A percentile compares a stretch with the other conserved stretches of the same genome.
Evolutionary conservation across 176 grass and related monocot genomes (phyloP).

Genomic region (Oryza longistaminata): DNA sequence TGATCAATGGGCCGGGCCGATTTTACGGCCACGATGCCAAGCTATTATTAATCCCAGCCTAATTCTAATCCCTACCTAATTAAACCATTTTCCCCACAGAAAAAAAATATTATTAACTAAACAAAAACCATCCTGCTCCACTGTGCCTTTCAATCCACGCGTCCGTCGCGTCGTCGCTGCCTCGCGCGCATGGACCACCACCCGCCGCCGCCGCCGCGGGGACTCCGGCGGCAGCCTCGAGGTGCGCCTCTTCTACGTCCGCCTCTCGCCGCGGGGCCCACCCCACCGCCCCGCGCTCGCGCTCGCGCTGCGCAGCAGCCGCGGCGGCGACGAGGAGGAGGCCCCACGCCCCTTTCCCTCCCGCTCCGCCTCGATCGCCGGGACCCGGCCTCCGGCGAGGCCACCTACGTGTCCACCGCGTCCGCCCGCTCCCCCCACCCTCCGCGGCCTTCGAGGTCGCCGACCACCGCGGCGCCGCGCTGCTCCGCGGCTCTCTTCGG

Average conservation of each 20-base stretch:
- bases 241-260: constrained; percentile 91
- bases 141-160: not conserved
- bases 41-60: too few relatives aligned
- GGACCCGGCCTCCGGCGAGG: constrained; percentile 57
- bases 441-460: constrained; percentile 62
- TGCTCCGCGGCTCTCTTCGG: constrained; percentile 63
- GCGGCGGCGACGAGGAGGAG: not conserved
- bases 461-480: constrained; percentile 60
- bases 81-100: not conserved
- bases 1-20: not conserved
- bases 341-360: constrained; percentile 11
- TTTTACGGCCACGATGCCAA: too few relatives aligned
- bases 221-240: constrained; percentile 48
- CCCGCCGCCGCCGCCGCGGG: not conserved
- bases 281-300: constrained; percentile 36
- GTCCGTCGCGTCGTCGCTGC: not conserved
- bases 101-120: too few relatives aligned
- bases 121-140: not conserved
- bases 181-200: constrained; percentile 34
- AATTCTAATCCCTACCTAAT: not conserved
- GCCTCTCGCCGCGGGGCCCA: constrained; percentile 46
- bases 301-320: constrained; percentile 36
- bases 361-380: constrained; percentile 70
- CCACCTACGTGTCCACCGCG: constrained; percentile 75
- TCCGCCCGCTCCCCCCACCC: constrained; percentile 47